These are phyloP conservation scores for Phytophthora fragariae DNA, from an alignment of 352 stramenopile species.

Conservation along the genomic window DNA sequence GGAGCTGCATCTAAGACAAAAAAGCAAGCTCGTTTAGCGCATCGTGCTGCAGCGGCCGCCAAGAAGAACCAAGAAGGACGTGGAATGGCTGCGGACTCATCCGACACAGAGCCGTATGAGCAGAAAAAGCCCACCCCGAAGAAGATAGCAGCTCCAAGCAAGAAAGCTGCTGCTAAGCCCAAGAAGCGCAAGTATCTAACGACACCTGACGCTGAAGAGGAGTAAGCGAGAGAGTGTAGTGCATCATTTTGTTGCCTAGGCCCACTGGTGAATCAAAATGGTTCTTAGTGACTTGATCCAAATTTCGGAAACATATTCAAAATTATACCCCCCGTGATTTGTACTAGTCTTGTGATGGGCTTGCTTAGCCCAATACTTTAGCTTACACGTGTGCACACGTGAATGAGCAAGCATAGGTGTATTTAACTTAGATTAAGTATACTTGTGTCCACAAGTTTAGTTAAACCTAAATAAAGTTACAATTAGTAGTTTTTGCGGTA, in stretches of 20 bases:
- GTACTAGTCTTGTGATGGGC: neutral
- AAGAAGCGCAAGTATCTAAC: neutral
- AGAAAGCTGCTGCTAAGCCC: neutral
- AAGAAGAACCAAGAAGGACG: slow-evolving; percentile 11
- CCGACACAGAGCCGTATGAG: no score
- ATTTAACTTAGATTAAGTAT: no score
- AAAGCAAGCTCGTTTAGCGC: slow-evolving; percentile 11
- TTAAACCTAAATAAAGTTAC: no score
- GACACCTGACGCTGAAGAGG: neutral
- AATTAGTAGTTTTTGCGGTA: no score
- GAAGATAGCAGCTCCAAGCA: neutral
- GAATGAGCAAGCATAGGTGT: no score
- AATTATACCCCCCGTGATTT: slow-evolving; percentile 2
- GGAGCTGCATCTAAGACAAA: slow-evolving; percentile 5
- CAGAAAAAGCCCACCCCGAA: neutral
- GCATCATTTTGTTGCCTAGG: slow-evolving; percentile 6
- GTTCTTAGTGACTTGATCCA: neutral
- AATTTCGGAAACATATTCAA: neutral
- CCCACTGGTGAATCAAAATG: slow-evolving; percentile 8
- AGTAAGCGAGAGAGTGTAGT: neutral
- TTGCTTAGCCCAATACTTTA: no score
- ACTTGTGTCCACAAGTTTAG: no score
- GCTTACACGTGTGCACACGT: no score
- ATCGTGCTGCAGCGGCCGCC: slow-evolving; percentile 1
- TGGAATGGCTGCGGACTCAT: neutral